A percentile compares a stretch with the other conserved stretches of the same genome.
phyloP scores from a whole-genome alignment of 1,284 basidiomycete genomes.

The Trichosporon sp. region DNA sequence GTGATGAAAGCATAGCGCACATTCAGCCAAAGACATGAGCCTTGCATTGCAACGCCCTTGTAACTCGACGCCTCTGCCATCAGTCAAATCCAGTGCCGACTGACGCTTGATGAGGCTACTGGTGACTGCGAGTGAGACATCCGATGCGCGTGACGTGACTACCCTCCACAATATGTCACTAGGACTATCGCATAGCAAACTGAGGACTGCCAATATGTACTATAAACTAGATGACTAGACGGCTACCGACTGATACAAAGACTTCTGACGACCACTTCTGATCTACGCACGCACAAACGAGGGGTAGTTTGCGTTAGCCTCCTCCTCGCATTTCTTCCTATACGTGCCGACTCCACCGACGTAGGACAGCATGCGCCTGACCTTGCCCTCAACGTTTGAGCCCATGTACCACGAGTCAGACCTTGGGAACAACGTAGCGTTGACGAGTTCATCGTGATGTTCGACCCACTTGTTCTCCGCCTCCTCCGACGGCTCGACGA shows the following conservation, averaged over 20 bases:
- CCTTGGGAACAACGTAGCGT: slow-evolving; percentile 10
- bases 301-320: slow-evolving; percentile 10
- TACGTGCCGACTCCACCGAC: slow-evolving; percentile 15
- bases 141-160: too few relatives aligned
- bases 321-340: slow-evolving; percentile 12
- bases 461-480: slow-evolving; percentile 14
- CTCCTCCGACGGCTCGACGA: slow-evolving; percentile 8
- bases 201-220: neutral
- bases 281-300: slow-evolving; percentile 8
- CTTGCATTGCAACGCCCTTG: too few relatives aligned
- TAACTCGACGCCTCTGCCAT: too few relatives aligned
- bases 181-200: too few relatives aligned
- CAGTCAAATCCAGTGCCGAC: too few relatives aligned
- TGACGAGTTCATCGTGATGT: slow-evolving; percentile 12
- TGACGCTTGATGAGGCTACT: too few relatives aligned
- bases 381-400: slow-evolving; percentile 15
- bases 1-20: too few relatives aligned
- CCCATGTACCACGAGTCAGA: slow-evolving; percentile 19
- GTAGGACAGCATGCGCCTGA: slow-evolving; percentile 12
- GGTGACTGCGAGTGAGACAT: too few relatives aligned
- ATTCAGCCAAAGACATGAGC: too few relatives aligned
- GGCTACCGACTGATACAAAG: too few relatives aligned
- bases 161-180: too few relatives aligned
- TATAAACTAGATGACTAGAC: too few relatives aligned
- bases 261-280: neutral